Evolutionary conservation across 208 protist species (phyloP), one percentile per base, ranked within the genome.

Genomic region (Crithidia mellificae): DNA sequence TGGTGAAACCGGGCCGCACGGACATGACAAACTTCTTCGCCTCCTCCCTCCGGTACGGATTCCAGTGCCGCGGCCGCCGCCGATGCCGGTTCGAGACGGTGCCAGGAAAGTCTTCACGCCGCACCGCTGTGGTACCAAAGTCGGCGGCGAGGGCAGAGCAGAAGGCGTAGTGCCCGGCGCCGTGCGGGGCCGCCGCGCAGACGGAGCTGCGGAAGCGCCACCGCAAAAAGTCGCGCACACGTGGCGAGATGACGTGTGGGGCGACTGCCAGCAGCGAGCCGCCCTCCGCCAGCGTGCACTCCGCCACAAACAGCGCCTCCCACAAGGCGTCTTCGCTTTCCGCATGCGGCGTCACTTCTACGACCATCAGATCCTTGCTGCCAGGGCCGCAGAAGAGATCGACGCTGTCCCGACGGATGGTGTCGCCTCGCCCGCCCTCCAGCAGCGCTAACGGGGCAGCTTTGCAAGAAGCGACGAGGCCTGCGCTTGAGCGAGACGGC

Each of bases 1-100:
- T 80, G 20, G 84, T 83, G 63, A 85, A 93, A 51, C 63, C 61
- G 7, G 84, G 84, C 34, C 72, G 71, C 14, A 89, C 14, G 12
- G 79, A 84, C 62, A 66, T 55, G 39, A 80, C 56, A 20, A 71
- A 78, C 32, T 75, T 68, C 22, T 41, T 53, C 63, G 25, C 38
- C 25, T 68, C 41, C 3, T 68, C 7, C 14, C 72, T 41, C 6
- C 65, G 72, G 49, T 85, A 85, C n/a, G 80, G 84, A 46, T 87
- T 88, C 78, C 83, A 88, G 41, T 63, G 71, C 34, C 72, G 66
- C 36, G 74, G 69, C 12, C 84, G 69, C 8, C 41, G 49, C 36
- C 56, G 44, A 14, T 68, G 73, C 8, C 59, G 57, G 12, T 46
- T 46, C 11, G 72, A 17, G 15, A 74, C 22, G 41, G 78, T 49